Base-by-base conservation (phyloP, 768 basidiomycete genomes). In the Phlebiopsis gigantea region DNA sequence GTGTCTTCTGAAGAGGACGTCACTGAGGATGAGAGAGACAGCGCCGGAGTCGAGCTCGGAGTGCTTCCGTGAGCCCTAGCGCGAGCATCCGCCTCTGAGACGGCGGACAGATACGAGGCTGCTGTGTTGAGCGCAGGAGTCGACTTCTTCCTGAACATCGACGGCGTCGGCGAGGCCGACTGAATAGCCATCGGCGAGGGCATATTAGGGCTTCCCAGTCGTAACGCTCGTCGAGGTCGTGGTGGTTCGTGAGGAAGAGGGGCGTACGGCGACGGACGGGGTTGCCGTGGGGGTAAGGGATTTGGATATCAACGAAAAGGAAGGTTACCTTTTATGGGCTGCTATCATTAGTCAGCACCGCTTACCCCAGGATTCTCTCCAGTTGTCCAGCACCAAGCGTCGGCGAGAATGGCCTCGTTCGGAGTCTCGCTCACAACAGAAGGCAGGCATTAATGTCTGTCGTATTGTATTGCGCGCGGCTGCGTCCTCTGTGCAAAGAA, bases 1-100 rank as follows among this genome's bases (percentile, higher is more conserved):
- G 82, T 81, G 62, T 89, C 88, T 61, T 87, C 85, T 0, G 86
- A 87, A 2, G 82, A 82, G 1, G 79, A 72, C 1, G 89, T 89
- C 56, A 85, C 65, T 1, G 86, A 87, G 0, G 88, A 88, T 2
- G 88, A 89, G 8, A 87, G 73, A 0, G 90, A 90, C 14, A 89
- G 73, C 0, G 88, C 82, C 1, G 88, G 87, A 1, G 87, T 88
- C 5, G 85, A 80, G 0, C 80, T 74, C 15, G 85, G 81, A 10
- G 83, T 71, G 17, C 65, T 59, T 30, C 72, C 70, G 55, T 71
- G 72, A 54, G 72, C 72, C 57, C 86, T 80, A 8, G 84, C 82
- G 49, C 84, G 79, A 41, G 87, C 84, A 67, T 92, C 90, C 17
- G 82, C 83, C 68, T 81, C 69, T 19, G 81, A 81, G 17, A 85